Evolutionary conservation across 805 yeast species (phyloP).

Genomic region (Candida dendrica): DNA sequence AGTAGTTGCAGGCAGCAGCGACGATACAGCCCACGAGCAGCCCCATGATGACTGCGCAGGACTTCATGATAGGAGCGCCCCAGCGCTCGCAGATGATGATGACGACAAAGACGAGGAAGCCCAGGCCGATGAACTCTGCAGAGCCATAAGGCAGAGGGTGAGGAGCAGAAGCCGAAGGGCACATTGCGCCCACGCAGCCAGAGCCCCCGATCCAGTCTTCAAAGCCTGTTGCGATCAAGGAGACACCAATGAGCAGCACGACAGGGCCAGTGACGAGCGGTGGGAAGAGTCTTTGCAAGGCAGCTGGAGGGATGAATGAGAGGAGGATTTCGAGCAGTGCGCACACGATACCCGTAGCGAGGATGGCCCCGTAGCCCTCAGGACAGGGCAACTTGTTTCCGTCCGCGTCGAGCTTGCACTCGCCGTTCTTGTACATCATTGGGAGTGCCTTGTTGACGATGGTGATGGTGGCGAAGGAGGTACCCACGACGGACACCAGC

Average conservation of each 20-base stretch:
- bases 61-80: conserved; percentile 92
- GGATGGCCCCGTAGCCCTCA: conserved; percentile 81
- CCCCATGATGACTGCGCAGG: conserved; percentile 87
- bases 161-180: conserved; percentile 46
- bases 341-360: conserved; percentile 76
- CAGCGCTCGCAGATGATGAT: conserved; percentile 75
- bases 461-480: conserved; percentile 82
- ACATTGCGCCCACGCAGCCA: conserved; percentile 42
- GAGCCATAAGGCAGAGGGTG: conserved; percentile 71
- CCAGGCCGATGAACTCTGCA: conserved; percentile 80
- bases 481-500: conserved; percentile 81
- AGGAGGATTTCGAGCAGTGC: conserved; percentile 65
- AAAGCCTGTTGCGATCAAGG: conserved; percentile 65
- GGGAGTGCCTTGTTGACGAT: conserved; percentile 73
- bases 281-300: conserved; percentile 71
- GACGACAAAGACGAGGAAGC: conserved; percentile 70
- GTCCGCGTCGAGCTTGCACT: conserved; percentile 53
- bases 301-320: conserved; percentile 71
- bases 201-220: conserved; percentile 87
- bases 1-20: conserved; percentile 86
- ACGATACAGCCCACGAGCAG: conserved; percentile 84
- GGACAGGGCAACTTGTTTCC: conserved; percentile 77
- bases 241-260: conserved; percentile 74
- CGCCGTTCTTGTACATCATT: conserved; percentile 68
- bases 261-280: conserved; percentile 93